Evolutionary conservation across 257 asterid species (phyloP).

Genomic region (Gentiana dahurica): DNA sequence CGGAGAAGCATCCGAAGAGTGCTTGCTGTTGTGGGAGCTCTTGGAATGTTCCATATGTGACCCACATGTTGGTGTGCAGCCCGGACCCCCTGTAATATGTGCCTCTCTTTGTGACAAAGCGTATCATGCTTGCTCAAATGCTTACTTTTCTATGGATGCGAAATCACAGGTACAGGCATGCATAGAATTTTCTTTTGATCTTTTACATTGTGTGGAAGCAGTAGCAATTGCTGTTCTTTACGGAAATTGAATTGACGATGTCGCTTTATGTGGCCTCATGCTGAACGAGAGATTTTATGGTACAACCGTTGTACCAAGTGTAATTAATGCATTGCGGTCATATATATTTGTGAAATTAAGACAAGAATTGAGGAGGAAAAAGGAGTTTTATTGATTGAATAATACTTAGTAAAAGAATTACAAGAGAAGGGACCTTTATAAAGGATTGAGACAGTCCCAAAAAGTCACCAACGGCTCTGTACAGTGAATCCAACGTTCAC

Average conservation of each 20-base stretch:
- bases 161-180: conserved; percentile 62
- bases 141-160: conserved; percentile 76
- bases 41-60: conserved; percentile 93
- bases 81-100: conserved; percentile 78
- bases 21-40: conserved; percentile 90
- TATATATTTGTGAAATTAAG: no score
- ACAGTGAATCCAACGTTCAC: no score
- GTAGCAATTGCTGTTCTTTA: neutral
- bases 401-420: no score
- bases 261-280: neutral
- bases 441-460: no score
- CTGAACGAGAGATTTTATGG: neutral
- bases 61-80: conserved; percentile 72
- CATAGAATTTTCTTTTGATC: neutral
- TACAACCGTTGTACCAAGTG: no score
- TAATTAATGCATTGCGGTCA: no score
- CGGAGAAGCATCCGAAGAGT: conserved; percentile 95
- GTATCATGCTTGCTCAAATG: conserved; percentile 66
- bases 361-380: no score
- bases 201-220: neutral
- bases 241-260: neutral
- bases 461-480: no score
- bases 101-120: conserved; percentile 72
- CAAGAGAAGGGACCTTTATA: no score
- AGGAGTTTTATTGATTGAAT: no score